Base-by-base conservation (phyloP, 2,329 filamentous ascomycete species). In the Penicillium paneum region DNA sequence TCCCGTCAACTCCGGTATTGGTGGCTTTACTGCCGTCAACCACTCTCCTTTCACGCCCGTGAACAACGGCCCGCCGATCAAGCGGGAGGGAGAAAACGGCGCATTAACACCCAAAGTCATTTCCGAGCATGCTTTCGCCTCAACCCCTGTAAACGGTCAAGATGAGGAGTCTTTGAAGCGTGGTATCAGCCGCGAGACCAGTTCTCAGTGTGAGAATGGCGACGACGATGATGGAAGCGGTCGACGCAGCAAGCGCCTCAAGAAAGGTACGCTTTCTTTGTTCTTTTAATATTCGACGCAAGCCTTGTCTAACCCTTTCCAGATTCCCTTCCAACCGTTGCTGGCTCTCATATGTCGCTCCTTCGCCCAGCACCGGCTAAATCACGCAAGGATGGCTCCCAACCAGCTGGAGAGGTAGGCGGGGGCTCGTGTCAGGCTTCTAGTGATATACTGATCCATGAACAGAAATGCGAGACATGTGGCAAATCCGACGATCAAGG, bases 341-440 rank as follows among this genome's bases (percentile, higher is more conserved):
- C 91, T 61, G 94, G 94, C 51, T 97, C 93, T 49, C 91, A 97
- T 75, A 97, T 97, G 91, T 94, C 90, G 57, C 84, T 93, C 67
- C 91, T 96, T 68, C 89, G 93, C 49, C 90, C 93, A 53, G 87
- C 89, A 26, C 86, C 87, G 15, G 74, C 77, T 8, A 90, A 77
- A 49, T 69, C 78, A 39, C 79, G 80, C 45, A 79, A 81, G 43
- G 81, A 81, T 58, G 79, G 79, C 34, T 76, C 79, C 48, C 79
- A 81, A 51, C 82, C 81, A 64, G 79, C 78, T 31, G 83, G 84
- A 57, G 83, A 88, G 69, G 80, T 83, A 74, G 69, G 73, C 62
- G 40, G 21, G 31, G 52, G 52, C 31, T 52, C 39, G 46, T 43
- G 12, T 26, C 41, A 40, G 35, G 41, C 42, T 54, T 59, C 45